Evolutionary conservation across 2,329 filamentous ascomycete genomes (phyloP), one percentile per base, ranked within the genome.

Genomic region (Fusarium setosum): DNA sequence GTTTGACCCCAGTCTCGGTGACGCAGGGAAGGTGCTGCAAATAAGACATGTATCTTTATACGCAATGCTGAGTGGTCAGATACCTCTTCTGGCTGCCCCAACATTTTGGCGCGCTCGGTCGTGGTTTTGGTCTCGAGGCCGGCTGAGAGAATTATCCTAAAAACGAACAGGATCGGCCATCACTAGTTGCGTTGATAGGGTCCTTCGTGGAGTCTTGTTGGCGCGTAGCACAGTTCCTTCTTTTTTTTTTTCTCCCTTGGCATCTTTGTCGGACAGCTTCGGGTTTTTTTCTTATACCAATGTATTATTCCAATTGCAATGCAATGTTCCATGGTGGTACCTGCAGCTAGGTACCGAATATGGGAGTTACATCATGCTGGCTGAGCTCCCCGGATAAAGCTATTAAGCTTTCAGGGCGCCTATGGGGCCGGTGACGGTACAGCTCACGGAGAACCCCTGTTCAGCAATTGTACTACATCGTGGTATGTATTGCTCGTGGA

Each of bases 71-170:
- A 50, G 53, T 65, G 63, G 56, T 40, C 42, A 35, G 59, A 65
- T 68, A 61, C 61, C 26, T 59, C 42, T 29, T 52, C 11, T 45
- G 15, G 13, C 29, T 48, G 62, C 69, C 69, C 69, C 69, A 72
- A 72, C 69, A 69, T 64, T 70, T 72, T 60, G 59, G 38, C 24
- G 23, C 23, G 48, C 29, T 59, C 48, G 44, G 34, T 54, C 60
- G 21, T 50, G 23, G 45, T 45, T 35, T 44, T 49, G 42, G 21
- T 47, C 45, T 45, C 17, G 42, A 47, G 42, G 12, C 24, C 42
- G 42, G 42, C 31, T 65, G 65, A 65, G 51, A 61, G 45, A 67
- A 57, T 67, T 68, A 44, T 56, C 51, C 59, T 67, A 65, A 48
- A 61, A 68, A 45, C 47, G 38, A 59, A 54, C 59, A 48, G 50